Percentiles rank a stretch among this genome's conserved stretches.
Conservation (phyloP, 305 asterid species). For the Striga hermonthica region DNA sequence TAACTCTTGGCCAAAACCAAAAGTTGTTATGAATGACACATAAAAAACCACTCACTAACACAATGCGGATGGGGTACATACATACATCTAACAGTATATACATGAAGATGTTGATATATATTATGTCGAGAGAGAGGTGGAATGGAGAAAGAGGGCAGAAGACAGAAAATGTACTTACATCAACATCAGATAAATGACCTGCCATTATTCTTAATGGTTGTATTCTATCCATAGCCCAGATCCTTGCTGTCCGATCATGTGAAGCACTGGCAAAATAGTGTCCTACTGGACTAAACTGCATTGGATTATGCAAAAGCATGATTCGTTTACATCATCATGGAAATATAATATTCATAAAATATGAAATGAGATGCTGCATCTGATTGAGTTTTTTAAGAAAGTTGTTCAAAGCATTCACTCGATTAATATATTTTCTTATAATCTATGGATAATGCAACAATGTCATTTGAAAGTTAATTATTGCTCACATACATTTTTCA, state of each 20-base stretch:
- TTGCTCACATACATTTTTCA: not conserved
- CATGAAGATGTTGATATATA: not conserved
- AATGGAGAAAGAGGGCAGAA: not conserved
- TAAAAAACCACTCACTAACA: not conserved
- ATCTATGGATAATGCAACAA: too few species aligned
- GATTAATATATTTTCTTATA: too few species aligned
- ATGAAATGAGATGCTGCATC: constrained; percentile 10
- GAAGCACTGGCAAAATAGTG: constrained; percentile 98
- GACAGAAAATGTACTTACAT: constrained; percentile 57
- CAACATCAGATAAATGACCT: constrained; percentile 96
- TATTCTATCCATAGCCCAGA: constrained; percentile 90
- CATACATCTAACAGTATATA: not conserved
- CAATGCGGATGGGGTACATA: not conserved
- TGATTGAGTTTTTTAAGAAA: constrained; percentile 11
- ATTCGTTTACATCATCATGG: constrained; percentile 20
- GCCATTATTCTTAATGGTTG: constrained; percentile 96
- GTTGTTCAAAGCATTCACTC: not conserved
- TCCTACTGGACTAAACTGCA: constrained; percentile 95
- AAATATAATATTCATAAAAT: constrained; percentile 9
- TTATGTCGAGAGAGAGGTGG: not conserved
- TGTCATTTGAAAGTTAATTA: not conserved
- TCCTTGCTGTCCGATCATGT: constrained; percentile 93
- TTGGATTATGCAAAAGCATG: constrained; percentile 26
- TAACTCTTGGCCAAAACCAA: too few species aligned
- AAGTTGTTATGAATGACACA: too few species aligned